Base-by-base conservation (phyloP, 2,329 filamentous ascomycete genomes). In the Neurospora crassa region DNA sequence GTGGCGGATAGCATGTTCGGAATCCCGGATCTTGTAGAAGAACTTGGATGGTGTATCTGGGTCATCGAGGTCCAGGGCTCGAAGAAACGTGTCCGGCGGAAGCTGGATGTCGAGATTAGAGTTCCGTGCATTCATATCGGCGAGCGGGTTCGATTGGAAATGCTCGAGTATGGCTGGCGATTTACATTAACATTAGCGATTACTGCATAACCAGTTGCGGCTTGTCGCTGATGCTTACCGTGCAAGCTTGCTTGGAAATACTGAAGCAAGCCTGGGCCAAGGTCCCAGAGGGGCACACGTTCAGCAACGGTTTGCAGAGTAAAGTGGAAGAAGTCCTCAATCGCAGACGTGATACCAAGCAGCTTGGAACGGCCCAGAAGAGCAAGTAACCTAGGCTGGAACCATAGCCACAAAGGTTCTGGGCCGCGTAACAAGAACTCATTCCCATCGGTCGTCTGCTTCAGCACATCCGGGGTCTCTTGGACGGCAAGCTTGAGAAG, bases 401-500 rank as follows among this genome's bases (percentile, higher is more conserved):
- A 83, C 89, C 89, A 92, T 47, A 87, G 78, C 85, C 90, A 92
- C 59, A 91, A 82, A 5, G 91, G 86, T 73, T 90, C 89, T 47
- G 81, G 80, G 18, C 89, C 87, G 53, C 87, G 83, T 69, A 85
- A 84, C 70, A 89, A 78, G 67, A 85, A 83, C 3, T 79, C 79
- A 63, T 81, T 81, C 3, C 77, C 76, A 24, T 81, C 78, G 12
- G 82, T 80, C 40, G 78, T 80, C 72, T 83, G 84, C 24, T 85
- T 81, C 40, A 95, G 82, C n/a, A 94, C 87, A 45, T 85, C 83
- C 2, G 92, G 93, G 8, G 91, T 92, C 77, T 94, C 92, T 73
- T 89, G 86, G 74, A 97, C 86, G 2, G 92, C 92, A 69, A 91
- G 86, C 71, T 87, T 87, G 67, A 97, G 85, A 69, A 97, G 94